Evolutionary conservation across 768 basidiomycete genomes (phyloP), one percentile per base, ranked within the genome.

Genomic region (Pholiota microspora): DNA sequence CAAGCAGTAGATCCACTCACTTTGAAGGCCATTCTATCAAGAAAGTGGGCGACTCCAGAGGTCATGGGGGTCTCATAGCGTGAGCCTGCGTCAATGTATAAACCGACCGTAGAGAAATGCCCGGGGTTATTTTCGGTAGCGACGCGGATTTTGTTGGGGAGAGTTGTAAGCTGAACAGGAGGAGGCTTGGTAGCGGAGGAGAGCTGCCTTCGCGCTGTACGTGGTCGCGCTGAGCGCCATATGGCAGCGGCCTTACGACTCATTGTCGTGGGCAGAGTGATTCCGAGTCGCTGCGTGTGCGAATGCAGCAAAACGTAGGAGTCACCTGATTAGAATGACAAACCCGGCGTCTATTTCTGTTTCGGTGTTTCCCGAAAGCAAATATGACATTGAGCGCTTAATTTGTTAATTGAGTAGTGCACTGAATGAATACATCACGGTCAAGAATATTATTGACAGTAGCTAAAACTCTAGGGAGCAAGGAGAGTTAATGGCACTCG

Each of bases 1-100:
- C 44, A 27, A 18, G 32, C n/a, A 15, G 13, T 4, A 40, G 8
- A 18, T 10, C 40, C 36, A 65, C 69, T 34, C 56, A 95, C 95
- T 83, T 98, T 98, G 79, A 96, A 98, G 1, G 96, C 96, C 84
- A 98, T 85, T 64, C 94, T 80, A 64, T 98, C 95, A 29, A 98
- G 68, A 66, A 98, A 89, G 80, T 98, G 94, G 57, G 90, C 91
- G 5, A 86, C 88, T 0, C 97, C 97, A 7, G 82, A 83, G 0
- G 79, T 88, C 15, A 79, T 70, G 16, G 79, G 71, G 9, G 79
- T 83, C 68, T 98, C 97, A 77, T 91, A 95, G 12, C 97, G 80
- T 25, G 92, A 85, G 23, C 97, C 97, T 2, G 92, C 94, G 68
- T 98, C 94, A 62, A 98, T 80, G 64, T 94, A 98, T 35, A 98